Conservation (phyloP, 2,329 filamentous ascomycete species). For the Penicillium sp. region DNA sequence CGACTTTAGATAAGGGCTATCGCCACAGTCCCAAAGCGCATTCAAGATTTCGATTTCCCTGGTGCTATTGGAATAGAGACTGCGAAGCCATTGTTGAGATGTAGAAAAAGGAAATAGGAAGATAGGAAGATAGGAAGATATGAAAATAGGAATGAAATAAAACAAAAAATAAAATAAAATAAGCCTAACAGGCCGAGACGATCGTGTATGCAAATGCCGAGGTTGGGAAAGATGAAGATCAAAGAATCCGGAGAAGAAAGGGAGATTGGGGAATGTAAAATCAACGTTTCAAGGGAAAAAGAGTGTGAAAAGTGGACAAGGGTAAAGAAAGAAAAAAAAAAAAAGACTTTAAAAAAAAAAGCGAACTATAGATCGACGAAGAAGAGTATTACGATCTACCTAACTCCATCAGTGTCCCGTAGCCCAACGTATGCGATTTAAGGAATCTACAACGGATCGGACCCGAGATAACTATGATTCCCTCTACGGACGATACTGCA, state of each 20-base stretch:
- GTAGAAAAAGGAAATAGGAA: background rate
- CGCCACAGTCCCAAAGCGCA: background rate
- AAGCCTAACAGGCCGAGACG: slow-evolving; percentile 4
- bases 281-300: background rate
- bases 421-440: slow-evolving; percentile 14
- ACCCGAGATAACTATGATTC: background rate
- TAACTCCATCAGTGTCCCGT: slow-evolving; percentile 27
- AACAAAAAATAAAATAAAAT: background rate
- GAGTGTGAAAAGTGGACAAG: background rate
- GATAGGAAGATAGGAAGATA: background rate
- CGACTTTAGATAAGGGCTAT: slow-evolving; percentile 1
- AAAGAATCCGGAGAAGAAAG: slow-evolving; percentile 19
- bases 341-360: slow-evolving; percentile 3
- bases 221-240: slow-evolving; percentile 23
- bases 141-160: background rate
- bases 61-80: background rate
- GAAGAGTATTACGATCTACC: slow-evolving; percentile 23
- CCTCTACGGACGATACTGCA: background rate
- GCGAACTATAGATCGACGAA: slow-evolving; percentile 27
- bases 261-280: slow-evolving; percentile 11
- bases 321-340: background rate
- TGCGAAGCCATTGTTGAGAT: slow-evolving; percentile 4
- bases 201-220: slow-evolving; percentile 21
- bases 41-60: background rate
- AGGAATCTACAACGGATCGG: slow-evolving; percentile 31